A percentile compares a stretch with the other conserved stretches of the same genome.
These are phyloP conservation scores for Oryza nivara DNA, from an alignment of 176 grass and related monocot genomes.

Conservation along the genomic window DNA sequence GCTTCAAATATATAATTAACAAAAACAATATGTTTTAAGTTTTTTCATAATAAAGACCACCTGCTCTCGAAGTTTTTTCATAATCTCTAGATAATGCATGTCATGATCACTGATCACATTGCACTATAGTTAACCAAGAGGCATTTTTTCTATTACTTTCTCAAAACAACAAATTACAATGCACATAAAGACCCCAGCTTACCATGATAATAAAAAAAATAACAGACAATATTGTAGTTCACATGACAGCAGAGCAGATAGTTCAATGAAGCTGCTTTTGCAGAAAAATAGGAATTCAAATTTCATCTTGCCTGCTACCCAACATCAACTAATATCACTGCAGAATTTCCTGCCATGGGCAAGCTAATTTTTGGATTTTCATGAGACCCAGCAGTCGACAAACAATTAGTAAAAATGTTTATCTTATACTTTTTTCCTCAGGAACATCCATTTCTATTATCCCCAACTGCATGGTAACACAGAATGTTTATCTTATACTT, in stretches of 20 bases:
- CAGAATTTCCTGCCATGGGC: neutral
- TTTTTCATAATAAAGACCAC: neutral
- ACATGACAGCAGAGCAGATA: neutral
- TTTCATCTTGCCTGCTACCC: neutral
- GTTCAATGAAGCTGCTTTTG: constrained; percentile 5
- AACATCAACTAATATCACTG: neutral
- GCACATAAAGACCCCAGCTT: neutral
- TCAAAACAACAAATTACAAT: neutral
- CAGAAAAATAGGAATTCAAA: neutral
- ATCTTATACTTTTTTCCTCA: neutral
- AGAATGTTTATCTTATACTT: neutral
- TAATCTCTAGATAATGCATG: neutral
- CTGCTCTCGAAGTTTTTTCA: neutral
- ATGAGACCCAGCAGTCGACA: neutral
- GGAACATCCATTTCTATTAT: neutral
- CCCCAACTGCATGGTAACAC: too few species aligned
- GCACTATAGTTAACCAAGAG: neutral
- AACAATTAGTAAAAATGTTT: neutral
- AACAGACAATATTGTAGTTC: neutral
- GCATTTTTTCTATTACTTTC: neutral
- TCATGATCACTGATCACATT: neutral
- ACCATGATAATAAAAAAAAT: neutral
- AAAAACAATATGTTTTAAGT: neutral
- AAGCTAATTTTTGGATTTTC: neutral
- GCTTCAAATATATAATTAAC: constrained; percentile 1